These are phyloP conservation scores for Psilocybe tampanensis DNA, from an alignment of 768 basidiomycete species.

Conservation along the genomic window DNA sequence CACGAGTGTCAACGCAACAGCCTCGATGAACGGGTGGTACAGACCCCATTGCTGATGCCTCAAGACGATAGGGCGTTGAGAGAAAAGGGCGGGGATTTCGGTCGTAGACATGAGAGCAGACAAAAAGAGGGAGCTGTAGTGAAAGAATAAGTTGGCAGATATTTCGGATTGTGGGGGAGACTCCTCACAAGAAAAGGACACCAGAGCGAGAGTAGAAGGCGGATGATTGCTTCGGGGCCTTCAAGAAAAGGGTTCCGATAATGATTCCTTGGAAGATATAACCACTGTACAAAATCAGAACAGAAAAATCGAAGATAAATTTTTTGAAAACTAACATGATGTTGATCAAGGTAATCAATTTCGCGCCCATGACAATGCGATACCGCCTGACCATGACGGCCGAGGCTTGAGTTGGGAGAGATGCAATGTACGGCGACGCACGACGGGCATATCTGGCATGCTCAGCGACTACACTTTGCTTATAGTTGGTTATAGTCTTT, in stretches of 20 bases:
- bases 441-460: neutral
- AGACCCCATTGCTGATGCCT: constrained; percentile 63
- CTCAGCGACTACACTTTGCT: constrained; percentile 37
- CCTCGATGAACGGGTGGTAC: constrained; percentile 43
- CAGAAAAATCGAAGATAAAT: neutral
- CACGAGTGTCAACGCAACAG: constrained; percentile 60
- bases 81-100: constrained; percentile 62
- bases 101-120: constrained; percentile 63
- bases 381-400: constrained; percentile 14
- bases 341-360: constrained; percentile 33
- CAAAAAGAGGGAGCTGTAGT: constrained; percentile 58
- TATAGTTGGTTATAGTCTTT: constrained; percentile 45
- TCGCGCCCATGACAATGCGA: constrained; percentile 39
- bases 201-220: constrained; percentile 77
- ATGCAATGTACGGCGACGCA: constrained; percentile 1
- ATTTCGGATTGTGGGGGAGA: neutral
- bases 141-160: constrained; percentile 2
- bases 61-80: constrained; percentile 61
- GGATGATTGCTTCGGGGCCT: constrained; percentile 52
- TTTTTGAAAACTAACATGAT: neutral
- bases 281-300: constrained; percentile 33
- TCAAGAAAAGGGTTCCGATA: constrained; percentile 69
- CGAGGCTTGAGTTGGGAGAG: neutral
- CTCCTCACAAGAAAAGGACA: constrained; percentile 72
- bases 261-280: constrained; percentile 53